Conservation (phyloP, 2,329 filamentous ascomycete genomes). For the Amylocarpus encephaloides region DNA sequence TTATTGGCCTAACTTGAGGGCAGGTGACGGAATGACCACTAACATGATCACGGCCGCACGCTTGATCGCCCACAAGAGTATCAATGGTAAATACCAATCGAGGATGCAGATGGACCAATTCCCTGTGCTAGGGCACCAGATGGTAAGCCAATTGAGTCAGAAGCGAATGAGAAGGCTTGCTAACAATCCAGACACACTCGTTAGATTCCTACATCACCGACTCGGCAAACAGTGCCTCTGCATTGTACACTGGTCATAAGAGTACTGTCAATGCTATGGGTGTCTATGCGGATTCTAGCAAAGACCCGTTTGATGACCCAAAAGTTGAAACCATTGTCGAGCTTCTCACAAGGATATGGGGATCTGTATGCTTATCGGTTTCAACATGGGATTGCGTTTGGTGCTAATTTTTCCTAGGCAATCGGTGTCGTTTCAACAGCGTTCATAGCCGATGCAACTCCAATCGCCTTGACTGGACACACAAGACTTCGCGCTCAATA, state of each 20-base stretch:
- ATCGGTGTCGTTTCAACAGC: constrained; percentile 71
- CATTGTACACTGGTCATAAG: constrained; percentile 79
- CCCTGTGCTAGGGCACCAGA: constrained; percentile 79
- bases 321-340: constrained; percentile 81
- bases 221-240: constrained; percentile 77
- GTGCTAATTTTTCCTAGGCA: constrained; percentile 15
- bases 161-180: constrained; percentile 1
- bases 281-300: constrained; percentile 72
- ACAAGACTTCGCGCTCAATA: constrained; percentile 64
- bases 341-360: constrained; percentile 64
- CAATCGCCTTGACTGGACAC: constrained; percentile 67
- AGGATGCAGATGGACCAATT: constrained; percentile 75
- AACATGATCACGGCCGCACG: constrained; percentile 78
- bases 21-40: constrained; percentile 57
- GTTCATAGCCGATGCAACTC: constrained; percentile 74
- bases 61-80: constrained; percentile 71
- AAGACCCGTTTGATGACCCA: constrained; percentile 70
- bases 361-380: constrained; percentile 34
- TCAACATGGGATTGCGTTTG: too few species aligned
- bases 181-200: constrained; percentile 56
- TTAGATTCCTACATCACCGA: constrained; percentile 83
- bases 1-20: constrained; percentile 10
- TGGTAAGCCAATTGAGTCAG: constrained; percentile 39
- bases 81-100: constrained; percentile 79
- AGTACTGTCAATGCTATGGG: constrained; percentile 74